Percentiles rank a stretch among this genome's conserved stretches.
Evolutionary conservation across 306 rosid species (phyloP).

Genomic region (Medicago arabica): DNA sequence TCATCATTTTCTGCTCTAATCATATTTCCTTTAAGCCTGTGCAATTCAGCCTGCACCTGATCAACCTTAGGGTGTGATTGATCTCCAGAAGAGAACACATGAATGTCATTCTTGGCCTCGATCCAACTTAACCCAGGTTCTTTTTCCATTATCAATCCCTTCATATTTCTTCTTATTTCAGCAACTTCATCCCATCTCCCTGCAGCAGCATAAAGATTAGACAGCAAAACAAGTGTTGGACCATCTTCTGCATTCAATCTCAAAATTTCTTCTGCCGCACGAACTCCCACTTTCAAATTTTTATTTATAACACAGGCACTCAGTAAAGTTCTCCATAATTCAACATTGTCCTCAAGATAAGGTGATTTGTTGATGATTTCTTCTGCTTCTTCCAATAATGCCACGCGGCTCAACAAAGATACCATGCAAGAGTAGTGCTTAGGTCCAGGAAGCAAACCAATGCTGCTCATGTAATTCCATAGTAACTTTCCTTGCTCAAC

Average conservation of each 20-base stretch:
- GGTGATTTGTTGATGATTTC: slow-evolving; percentile 68
- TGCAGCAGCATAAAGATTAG: slow-evolving; percentile 74
- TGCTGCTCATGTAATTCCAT: slow-evolving; percentile 69
- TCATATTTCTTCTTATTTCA: slow-evolving; percentile 68
- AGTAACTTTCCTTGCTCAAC: slow-evolving; percentile 63
- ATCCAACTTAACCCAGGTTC: slow-evolving; percentile 86
- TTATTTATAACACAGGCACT: slow-evolving; percentile 70
- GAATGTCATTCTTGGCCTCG: slow-evolving; percentile 65
- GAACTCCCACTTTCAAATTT: slow-evolving; percentile 71
- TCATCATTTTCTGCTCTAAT: slow-evolving; percentile 48
- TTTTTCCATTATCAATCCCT: slow-evolving; percentile 53
- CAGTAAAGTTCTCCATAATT: slow-evolving; percentile 80
- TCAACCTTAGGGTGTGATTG: slow-evolving; percentile 57
- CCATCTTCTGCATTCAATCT: slow-evolving; percentile 65
- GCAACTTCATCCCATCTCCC: slow-evolving; percentile 71
- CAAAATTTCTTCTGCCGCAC: slow-evolving; percentile 66
- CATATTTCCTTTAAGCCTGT: slow-evolving; percentile 65
- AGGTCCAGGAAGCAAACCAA: slow-evolving; percentile 66
- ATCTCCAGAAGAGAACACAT: slow-evolving; percentile 69
- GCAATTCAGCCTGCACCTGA: slow-evolving; percentile 63
- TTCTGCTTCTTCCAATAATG: slow-evolving; percentile 69
- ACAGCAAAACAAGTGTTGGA: slow-evolving; percentile 72
- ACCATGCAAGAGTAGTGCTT: slow-evolving; percentile 94
- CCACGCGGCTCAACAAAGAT: slow-evolving; percentile 72
- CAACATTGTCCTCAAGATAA: slow-evolving; percentile 53